phyloP scores from a whole-genome alignment of 2,329 filamentous ascomycete species.

The Arachnopeziza araneosa region DNA sequence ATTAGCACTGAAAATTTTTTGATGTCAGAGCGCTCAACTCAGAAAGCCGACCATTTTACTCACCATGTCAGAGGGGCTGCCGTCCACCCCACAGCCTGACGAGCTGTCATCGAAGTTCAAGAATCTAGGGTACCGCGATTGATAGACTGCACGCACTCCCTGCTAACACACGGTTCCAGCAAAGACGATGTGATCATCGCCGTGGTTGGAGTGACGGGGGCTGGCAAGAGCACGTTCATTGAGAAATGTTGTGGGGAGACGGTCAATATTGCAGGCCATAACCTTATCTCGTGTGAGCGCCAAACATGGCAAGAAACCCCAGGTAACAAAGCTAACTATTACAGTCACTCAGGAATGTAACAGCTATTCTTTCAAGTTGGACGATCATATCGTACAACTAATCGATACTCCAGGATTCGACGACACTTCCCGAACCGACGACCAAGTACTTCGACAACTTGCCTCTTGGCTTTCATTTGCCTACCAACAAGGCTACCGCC shows the following conservation, averaged over 20 bases:
- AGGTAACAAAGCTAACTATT: neutral
- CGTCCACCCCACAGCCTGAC: neutral
- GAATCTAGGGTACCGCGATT: neutral
- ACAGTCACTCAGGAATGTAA: neutral
- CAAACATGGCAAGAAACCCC: neutral
- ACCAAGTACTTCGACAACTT: neutral
- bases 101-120: neutral
- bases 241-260: neutral
- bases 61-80: neutral
- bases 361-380: neutral
- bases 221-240: constrained; percentile 1
- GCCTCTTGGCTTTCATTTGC: neutral
- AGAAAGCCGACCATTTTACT: neutral
- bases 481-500: neutral
- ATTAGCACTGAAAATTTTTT: neutral
- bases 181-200: neutral
- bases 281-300: neutral
- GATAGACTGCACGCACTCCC: neutral
- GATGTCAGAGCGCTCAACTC: neutral
- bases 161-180: neutral
- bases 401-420: constrained; percentile 1
- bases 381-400: neutral
- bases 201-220: neutral
- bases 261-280: neutral
- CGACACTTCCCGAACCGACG: neutral